Conservation (phyloP, 192 early-diverging fungal genomes). For the Coemansia sp. region DNA sequence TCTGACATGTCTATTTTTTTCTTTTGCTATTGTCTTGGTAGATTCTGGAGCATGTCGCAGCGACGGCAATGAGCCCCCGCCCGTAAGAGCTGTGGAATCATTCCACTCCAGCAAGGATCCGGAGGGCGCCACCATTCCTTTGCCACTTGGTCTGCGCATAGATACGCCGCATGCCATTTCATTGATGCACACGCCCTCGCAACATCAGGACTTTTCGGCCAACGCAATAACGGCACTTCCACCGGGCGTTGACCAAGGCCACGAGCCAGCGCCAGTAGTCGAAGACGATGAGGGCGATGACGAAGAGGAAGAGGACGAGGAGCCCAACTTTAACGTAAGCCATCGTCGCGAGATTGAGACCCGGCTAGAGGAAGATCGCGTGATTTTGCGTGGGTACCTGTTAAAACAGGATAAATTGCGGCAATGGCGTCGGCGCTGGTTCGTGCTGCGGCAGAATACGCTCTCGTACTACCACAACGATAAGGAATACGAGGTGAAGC, state of each 20-base stretch:
- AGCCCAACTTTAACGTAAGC: conserved; percentile 49
- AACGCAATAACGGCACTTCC: conserved; percentile 22
- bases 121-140: neutral
- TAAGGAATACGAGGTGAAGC: conserved; percentile 51
- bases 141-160: conserved; percentile 20
- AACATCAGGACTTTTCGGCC: conserved; percentile 2
- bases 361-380: conserved; percentile 40
- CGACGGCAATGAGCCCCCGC: neutral
- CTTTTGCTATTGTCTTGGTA: neutral
- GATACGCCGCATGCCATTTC: conserved; percentile 6
- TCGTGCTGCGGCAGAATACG: conserved; percentile 50
- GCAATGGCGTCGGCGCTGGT: conserved; percentile 57
- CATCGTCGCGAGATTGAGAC: conserved; percentile 47
- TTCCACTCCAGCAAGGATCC: neutral
- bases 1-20: neutral
- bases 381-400: conserved; percentile 45
- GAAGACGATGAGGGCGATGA: conserved; percentile 18
- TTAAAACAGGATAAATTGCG: conserved; percentile 52
- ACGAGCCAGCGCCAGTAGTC: conserved; percentile 27
- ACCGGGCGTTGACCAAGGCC: conserved; percentile 28
- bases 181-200: conserved; percentile 5
- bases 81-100: neutral
- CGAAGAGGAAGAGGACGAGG: conserved; percentile 40
- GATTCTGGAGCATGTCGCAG: neutral
- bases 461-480: conserved; percentile 52